Conservation (phyloP, 2,329 filamentous ascomycete species). For the Trichoderma asperellum region DNA sequence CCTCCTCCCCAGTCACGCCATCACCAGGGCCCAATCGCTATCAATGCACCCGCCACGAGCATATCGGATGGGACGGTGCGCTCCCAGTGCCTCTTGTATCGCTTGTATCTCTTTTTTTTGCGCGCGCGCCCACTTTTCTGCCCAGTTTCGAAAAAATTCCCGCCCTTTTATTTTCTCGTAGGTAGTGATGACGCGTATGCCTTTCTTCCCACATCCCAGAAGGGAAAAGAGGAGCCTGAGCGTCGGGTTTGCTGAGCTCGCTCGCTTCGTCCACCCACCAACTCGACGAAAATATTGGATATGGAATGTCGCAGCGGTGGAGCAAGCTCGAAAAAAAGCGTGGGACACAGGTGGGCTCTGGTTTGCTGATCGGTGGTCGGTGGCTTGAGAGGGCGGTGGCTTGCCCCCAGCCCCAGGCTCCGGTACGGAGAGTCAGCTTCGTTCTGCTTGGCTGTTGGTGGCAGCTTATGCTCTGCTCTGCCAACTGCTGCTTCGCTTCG, state of each 20-base stretch:
- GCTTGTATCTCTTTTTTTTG: background rate
- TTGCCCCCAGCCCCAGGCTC: slow-evolving; percentile 9
- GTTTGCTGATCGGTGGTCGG: slow-evolving; percentile 17
- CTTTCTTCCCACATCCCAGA: background rate
- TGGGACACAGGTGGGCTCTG: slow-evolving; percentile 7
- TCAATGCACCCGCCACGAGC: slow-evolving; percentile 25
- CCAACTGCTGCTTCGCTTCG: background rate
- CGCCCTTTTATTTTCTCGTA: background rate
- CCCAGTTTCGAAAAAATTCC: background rate
- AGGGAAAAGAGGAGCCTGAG: background rate
- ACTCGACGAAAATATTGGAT: background rate
- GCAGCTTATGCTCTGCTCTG: background rate
- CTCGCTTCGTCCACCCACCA: background rate
- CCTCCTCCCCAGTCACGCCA: slow-evolving; percentile 21
- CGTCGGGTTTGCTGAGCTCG: background rate
- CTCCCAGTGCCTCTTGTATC: background rate
- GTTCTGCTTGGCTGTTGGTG: background rate
- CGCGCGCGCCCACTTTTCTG: background rate
- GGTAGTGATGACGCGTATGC: background rate
- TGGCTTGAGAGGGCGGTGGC: slow-evolving; percentile 17
- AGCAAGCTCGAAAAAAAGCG: background rate
- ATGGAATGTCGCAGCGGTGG: slow-evolving; percentile 15
- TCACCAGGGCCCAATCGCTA: slow-evolving; percentile 24
- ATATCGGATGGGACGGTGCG: slow-evolving; percentile 21
- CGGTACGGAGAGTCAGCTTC: background rate